Base-by-base conservation (phyloP, 2,329 filamentous ascomycete species). In the Fusarium sp. region DNA sequence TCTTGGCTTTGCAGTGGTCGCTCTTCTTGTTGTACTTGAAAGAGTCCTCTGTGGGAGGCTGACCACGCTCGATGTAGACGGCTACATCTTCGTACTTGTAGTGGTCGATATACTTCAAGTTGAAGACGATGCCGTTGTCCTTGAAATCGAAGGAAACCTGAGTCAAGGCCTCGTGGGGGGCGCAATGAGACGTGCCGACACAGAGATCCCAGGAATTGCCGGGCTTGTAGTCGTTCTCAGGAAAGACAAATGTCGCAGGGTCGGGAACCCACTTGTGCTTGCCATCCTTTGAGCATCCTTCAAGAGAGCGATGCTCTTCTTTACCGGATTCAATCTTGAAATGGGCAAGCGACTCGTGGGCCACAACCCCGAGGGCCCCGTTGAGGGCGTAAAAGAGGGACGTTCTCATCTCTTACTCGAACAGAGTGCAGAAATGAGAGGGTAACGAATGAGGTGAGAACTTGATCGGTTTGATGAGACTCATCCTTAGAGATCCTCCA, bases 51-150 rank as follows among this genome's bases (percentile, higher is more conserved):
- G 45, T 70, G 12, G 77, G 75, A 35, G 77, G 73, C 31, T 64
- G 56, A 49, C 73, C 73, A 15, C 70, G 69, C 66, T 79, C 70
- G 42, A 78, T 48, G 24, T 72, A 69, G 33, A 78, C 57, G 18
- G 58, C 58, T 13, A 79, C 75, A 69, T 79, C 77, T 28, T 79
- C 77, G n/a, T 77, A 79, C 68, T 77, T 77, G 74, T 78, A 77
- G 63, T 73, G 75, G 31, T 74, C 60, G 51, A 77, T 76, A 33
- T 70, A 57, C 22, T 72, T 55, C 44, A 79, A 78, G 56, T 78
- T 68, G 60, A 79, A 74, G 28, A 78, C 48, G 6, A 79, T 63
- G 24, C 63, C 73, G 10, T 79, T 76, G 26, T 79, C 76, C 51
- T 78, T 66, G 64, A 79, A 79, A 49, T 75, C 73, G 59, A 78